A percentile compares a stretch with the other conserved stretches of the same genome.
Evolutionary conservation across 2,329 filamentous ascomycete genomes (phyloP).

Genomic region (Stenocarpella maydis): DNA sequence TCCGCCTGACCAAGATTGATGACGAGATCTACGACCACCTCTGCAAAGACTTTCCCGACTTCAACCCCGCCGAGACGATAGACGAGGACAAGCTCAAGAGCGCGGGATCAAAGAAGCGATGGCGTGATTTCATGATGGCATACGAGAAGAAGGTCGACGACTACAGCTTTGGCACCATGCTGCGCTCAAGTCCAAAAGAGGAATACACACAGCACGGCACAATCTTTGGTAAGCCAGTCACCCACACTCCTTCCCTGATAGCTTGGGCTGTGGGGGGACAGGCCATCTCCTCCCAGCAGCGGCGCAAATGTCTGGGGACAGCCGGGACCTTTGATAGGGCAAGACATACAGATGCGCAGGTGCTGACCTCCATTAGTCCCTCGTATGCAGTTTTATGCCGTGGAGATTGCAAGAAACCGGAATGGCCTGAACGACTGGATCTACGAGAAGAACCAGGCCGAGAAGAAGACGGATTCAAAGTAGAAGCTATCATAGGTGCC

Average conservation of each 20-base stretch:
- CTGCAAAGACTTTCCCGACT: constrained; percentile 87
- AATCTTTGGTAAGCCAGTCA: constrained; percentile 78
- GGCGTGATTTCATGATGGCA: constrained; percentile 91
- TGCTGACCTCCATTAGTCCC: constrained; percentile 47
- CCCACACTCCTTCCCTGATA: constrained; percentile 26
- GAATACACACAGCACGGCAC: constrained; percentile 91
- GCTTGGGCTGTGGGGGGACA: neutral
- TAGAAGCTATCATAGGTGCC: neutral
- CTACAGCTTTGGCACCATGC: constrained; percentile 97
- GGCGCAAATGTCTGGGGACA: neutral
- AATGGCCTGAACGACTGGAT: constrained; percentile 96
- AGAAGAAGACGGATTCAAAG: constrained; percentile 56
- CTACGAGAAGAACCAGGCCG: constrained; percentile 80
- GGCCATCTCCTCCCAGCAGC: too few species aligned
- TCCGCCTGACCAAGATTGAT: constrained; percentile 93
- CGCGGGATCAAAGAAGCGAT: constrained; percentile 90
- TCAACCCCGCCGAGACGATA: constrained; percentile 81
- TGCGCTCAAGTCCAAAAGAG: constrained; percentile 77
- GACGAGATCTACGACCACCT: constrained; percentile 95
- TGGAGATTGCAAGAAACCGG: constrained; percentile 83
- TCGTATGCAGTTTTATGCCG: constrained; percentile 83
- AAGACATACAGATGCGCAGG: neutral
- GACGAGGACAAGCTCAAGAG: constrained; percentile 98
- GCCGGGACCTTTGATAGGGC: neutral
- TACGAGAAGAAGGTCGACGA: constrained; percentile 97